phyloP scores from a whole-genome alignment of 2,329 filamentous ascomycete genomes.

The Ophiostoma perfectum region DNA sequence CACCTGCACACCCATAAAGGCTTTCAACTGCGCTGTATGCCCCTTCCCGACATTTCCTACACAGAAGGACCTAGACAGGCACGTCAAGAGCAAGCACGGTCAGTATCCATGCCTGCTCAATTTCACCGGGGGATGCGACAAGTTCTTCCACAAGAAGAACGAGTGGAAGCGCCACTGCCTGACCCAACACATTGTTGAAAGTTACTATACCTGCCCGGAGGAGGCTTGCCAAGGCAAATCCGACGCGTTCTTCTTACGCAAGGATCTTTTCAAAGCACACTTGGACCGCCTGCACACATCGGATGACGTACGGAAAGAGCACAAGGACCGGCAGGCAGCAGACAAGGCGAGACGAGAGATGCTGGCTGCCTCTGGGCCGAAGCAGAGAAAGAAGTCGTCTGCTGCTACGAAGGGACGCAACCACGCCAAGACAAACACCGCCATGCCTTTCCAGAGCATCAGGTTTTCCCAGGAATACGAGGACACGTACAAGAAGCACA shows the following conservation, averaged over 20 bases:
- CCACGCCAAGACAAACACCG: background rate
- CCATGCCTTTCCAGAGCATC: background rate
- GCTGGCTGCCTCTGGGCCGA: background rate
- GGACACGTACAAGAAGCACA: background rate
- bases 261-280: slow-evolving; percentile 1
- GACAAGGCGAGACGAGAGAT: too few relatives aligned
- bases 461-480: background rate
- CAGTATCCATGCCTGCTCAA: background rate
- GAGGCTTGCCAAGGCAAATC: slow-evolving; percentile 38
- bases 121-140: slow-evolving; percentile 61
- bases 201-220: slow-evolving; percentile 67
- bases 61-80: background rate
- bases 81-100: background rate
- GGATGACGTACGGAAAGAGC: background rate
- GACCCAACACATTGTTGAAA: slow-evolving; percentile 70
- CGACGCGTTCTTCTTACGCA: background rate
- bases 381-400: background rate
- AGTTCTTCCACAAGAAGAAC: slow-evolving; percentile 75
- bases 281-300: background rate
- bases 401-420: background rate
- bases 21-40: background rate
- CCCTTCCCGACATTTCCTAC: background rate
- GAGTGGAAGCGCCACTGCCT: slow-evolving; percentile 91
- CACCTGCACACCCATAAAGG: too few relatives aligned
- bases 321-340: background rate